Evolutionary conservation across 768 basidiomycete species (phyloP).

Genomic region (Ramaria sp.): DNA sequence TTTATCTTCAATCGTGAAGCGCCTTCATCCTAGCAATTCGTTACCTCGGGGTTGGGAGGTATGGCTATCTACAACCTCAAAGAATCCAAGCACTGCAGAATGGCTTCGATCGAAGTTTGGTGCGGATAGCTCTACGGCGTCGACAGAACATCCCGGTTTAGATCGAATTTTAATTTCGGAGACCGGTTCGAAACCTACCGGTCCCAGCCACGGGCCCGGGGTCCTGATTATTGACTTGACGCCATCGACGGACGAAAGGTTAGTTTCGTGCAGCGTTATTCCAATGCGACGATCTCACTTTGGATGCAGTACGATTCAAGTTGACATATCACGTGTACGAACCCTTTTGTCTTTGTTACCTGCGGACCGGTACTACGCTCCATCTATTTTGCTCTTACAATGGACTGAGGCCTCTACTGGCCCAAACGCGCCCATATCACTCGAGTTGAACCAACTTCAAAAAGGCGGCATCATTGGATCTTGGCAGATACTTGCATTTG

Average conservation of each 20-base stretch:
- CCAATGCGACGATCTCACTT: neutral
- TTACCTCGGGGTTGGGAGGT: conserved; percentile 34
- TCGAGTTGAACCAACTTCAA: conserved; percentile 42
- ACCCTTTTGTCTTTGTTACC: conserved; percentile 50
- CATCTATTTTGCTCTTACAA: conserved; percentile 48
- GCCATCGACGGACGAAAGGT: conserved; percentile 59
- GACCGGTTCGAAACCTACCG: conserved; percentile 14
- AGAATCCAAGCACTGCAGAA: conserved; percentile 65
- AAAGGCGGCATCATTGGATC: conserved; percentile 30
- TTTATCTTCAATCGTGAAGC: conserved; percentile 34
- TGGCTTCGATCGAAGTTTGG: conserved; percentile 74
- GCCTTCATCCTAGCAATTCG: conserved; percentile 3
- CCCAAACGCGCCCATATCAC: conserved; percentile 37
- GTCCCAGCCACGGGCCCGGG: conserved; percentile 39
- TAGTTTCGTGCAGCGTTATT: conserved; percentile 11
- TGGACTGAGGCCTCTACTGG: conserved; percentile 43
- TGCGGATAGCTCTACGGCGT: conserved; percentile 19
- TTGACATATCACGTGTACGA: conserved; percentile 62
- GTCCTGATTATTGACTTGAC: conserved; percentile 70
- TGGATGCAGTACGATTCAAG: conserved; percentile 62
- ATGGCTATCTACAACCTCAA: conserved; percentile 70
- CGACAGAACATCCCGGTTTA: neutral
- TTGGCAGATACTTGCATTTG: conserved; percentile 38
- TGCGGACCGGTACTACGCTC: conserved; percentile 44
- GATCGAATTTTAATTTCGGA: conserved; percentile 49